Evolutionary conservation across 345 rosid genomes (phyloP), one percentile per base, ranked within the genome.

Genomic region (Brassica incana): DNA sequence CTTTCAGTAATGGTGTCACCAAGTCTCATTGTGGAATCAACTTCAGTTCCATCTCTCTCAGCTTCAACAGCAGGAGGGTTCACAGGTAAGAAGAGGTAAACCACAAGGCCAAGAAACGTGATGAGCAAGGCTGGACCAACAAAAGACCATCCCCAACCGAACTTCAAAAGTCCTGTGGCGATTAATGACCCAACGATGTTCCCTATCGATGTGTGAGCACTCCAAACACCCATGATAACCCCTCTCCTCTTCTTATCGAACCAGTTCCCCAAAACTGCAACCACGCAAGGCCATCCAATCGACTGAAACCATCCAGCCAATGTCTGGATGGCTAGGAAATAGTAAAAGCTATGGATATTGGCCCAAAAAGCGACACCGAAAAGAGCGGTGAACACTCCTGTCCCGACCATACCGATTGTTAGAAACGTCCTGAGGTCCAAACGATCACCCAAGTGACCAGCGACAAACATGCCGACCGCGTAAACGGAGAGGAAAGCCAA

Each of bases 281-380:
- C 99, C 65, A 95, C 97, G 0, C 97, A 95, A 75, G 99, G 99
- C 99, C 99, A 95, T 14, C 99, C 97, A 8, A 94, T 95, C 50
- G 99, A 92, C 82, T 95, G 97, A 83, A 91, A 90, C 86, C 94
- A 80, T 29, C 97, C 97, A 0, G 97, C 94, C 50, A 90, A 35
- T 84, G 90, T 88, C 73, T 95, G 99, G 6, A 85, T 74, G 0
- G 85, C 77, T 20, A 95, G 70, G 77, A 77, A 95, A 58, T 88
- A 52, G 16, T 52, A 52, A 52, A 52, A 52, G 58, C 18, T n/a
- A 52, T 52, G 58, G 16, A 52, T 52, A n/a, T 52, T 52, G 18
- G 58, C 58, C 58, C 58, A 52, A 52, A 52, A 52, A 1, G 58
- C 58, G 20, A 52, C 58, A 2, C 58, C 58, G 0, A 52, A 52